Evolutionary conservation across 768 basidiomycete species (phyloP).

Genomic region (Chalciporus pseudorubinellus): DNA sequence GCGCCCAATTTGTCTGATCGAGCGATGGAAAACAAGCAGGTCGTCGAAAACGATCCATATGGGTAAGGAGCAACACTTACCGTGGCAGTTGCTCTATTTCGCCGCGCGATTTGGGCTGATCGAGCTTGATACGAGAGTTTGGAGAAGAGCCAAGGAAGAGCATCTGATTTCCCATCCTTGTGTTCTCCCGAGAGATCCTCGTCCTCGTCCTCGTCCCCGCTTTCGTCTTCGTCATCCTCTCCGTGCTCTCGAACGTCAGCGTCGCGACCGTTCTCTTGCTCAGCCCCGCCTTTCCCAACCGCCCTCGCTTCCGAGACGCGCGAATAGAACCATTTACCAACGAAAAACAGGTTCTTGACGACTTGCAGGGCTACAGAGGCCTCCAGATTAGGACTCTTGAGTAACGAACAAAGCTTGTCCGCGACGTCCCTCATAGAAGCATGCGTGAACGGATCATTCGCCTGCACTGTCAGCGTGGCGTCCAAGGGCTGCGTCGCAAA

Average conservation of each 20-base stretch:
- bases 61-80: slow-evolving; percentile 32
- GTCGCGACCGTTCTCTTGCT: slow-evolving; percentile 2
- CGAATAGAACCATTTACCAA: slow-evolving; percentile 79
- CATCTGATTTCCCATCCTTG: slow-evolving; percentile 36
- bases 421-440: slow-evolving; percentile 66
- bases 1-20: slow-evolving; percentile 73
- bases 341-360: slow-evolving; percentile 89
- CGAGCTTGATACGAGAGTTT: slow-evolving; percentile 86
- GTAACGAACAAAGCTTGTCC: slow-evolving; percentile 67
- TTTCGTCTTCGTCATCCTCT: slow-evolving; percentile 25
- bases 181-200: slow-evolving; percentile 3
- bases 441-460: slow-evolving; percentile 49
- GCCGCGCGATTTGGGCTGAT: slow-evolving; percentile 68
- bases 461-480: background rate
- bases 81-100: slow-evolving; percentile 46
- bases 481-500: slow-evolving; percentile 52
- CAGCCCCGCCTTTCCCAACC: slow-evolving; percentile 25
- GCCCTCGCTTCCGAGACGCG: slow-evolving; percentile 30
- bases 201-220: slow-evolving; percentile 29
- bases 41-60: background rate
- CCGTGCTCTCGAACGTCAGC: background rate
- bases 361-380: slow-evolving; percentile 73
- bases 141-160: slow-evolving; percentile 91
- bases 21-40: background rate
- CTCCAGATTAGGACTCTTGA: slow-evolving; percentile 80